A percentile compares a stretch with the other conserved stretches of the same genome.
These are phyloP conservation scores for Botrytis medusae DNA, from an alignment of 2,329 filamentous ascomycete species.

Conservation along the genomic window DNA sequence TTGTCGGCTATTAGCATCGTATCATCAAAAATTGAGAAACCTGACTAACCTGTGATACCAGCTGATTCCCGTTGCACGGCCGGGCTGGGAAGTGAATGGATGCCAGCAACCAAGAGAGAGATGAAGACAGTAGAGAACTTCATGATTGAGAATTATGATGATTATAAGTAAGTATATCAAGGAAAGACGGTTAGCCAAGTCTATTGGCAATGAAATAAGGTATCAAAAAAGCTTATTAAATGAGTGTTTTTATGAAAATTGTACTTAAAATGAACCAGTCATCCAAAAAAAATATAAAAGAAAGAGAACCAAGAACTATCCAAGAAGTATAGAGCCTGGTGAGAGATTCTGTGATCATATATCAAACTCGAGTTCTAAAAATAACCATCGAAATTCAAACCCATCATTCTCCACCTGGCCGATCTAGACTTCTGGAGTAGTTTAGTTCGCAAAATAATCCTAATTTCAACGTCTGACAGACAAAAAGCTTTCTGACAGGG, in stretches of 20 bases:
- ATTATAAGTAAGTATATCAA: neutral
- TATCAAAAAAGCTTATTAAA: neutral
- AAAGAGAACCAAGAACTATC: neutral
- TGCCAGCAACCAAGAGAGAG: constrained; percentile 14
- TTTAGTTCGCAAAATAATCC: neutral
- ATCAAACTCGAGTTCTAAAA: constrained; percentile 11
- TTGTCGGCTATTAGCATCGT: neutral
- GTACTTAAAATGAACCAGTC: constrained; percentile 16
- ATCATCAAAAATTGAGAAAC: too few relatives aligned
- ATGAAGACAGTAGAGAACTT: constrained; percentile 18
- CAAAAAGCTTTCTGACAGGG: neutral
- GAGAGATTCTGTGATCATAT: neutral
- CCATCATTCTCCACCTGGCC: neutral
- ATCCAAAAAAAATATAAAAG: neutral
- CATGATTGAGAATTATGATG: constrained; percentile 4
- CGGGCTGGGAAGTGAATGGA: constrained; percentile 12
- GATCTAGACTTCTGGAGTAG: neutral
- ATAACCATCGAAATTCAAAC: neutral
- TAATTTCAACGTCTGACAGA: neutral
- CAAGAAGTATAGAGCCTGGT: neutral
- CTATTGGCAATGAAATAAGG: constrained; percentile 4
- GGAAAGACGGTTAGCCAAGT: neutral
- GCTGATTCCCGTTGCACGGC: constrained; percentile 8
- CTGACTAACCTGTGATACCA: constrained; percentile 15
- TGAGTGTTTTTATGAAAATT: neutral